Evolutionary conservation across 768 basidiomycete species (phyloP).

Genomic region (Suillus subluteus): DNA sequence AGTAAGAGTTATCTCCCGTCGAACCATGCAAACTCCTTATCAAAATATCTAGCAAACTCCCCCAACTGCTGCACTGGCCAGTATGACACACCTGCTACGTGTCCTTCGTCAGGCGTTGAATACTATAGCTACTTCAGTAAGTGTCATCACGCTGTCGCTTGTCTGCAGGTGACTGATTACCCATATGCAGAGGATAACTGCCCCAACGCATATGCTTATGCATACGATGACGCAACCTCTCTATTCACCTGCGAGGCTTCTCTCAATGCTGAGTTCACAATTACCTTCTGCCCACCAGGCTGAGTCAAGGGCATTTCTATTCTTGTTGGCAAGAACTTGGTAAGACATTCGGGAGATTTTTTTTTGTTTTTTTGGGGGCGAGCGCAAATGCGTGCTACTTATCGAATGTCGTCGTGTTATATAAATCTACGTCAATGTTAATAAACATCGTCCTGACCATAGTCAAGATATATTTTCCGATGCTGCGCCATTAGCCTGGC

Average conservation of each 20-base stretch:
- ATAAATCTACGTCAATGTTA: not conserved
- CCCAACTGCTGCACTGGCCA: slow-evolving; percentile 67
- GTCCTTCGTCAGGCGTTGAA: slow-evolving; percentile 50
- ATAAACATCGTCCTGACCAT: not conserved
- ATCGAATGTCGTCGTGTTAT: not conserved
- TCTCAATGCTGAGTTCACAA: slow-evolving; percentile 44
- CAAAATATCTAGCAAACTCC: slow-evolving; percentile 48
- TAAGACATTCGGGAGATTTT: no score
- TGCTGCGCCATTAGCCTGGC: not conserved
- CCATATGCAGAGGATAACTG: slow-evolving; percentile 40
- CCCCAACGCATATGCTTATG: slow-evolving; percentile 53
- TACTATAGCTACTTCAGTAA: slow-evolving; percentile 53
- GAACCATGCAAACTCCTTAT: not conserved
- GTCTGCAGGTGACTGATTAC: slow-evolving; percentile 10
- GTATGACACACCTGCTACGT: slow-evolving; percentile 54
- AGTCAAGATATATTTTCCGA: not conserved
- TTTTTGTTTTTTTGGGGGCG: not conserved
- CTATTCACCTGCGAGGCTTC: slow-evolving; percentile 46
- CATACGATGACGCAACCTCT: slow-evolving; percentile 54
- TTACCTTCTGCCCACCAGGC: slow-evolving; percentile 46
- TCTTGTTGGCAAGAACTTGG: not conserved
- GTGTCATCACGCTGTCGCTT: slow-evolving; percentile 8
- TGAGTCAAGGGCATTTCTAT: not conserved
- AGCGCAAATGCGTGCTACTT: not conserved
- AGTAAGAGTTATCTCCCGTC: slow-evolving; percentile 22